Evolutionary conservation across 495 filamentous ascomycete genomes (phyloP), one percentile per base, ranked within the genome.

Genomic region (Hypoxylon trugodes): DNA sequence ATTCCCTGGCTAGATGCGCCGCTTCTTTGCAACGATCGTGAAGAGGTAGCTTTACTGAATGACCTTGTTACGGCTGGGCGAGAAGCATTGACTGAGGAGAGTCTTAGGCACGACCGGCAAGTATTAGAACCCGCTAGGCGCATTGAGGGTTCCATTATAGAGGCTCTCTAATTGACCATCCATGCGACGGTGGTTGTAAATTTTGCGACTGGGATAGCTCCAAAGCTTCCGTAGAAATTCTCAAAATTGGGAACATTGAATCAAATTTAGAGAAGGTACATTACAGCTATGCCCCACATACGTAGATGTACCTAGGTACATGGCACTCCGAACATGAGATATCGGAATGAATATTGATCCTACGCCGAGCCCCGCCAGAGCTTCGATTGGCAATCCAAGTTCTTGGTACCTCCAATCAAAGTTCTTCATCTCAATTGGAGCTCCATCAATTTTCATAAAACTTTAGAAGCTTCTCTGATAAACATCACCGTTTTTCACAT

Each of bases 61-160:
- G 67, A 41, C 18, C 54, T 60, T 9, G 54, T 49, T 26, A 66
- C 16, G 21, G 49, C 45, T 5, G 66, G 59, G 7, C 59, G 61
- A 32, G 67, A 35, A 32, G 58, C 45, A 42, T 64, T 55, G 32
- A 51, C 52, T 32, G 65, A 10, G 9, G 65, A 59, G 13, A 64
- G 49, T 10, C 58, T 66, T 13, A 66, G 13, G 32, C 70, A 73
- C 25, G 49, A 54, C 16, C 68, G 61, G 60, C 70, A 73, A 48
- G 68, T 61, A 49, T 59, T 53, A n/a, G 68, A 73, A 21, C 58
- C 61, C 13, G 55, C 64, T 21, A 54, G 65, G 13, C 65, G 65
- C 43, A 68, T 50, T 37, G 65, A 59, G 28, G 54, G 42, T 48
- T 73, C 70, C 70, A 73, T 73, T 15, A 7, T 66, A 35, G 18